Conservation (phyloP, 345 rosid species). For the Bruguiera sexangula region DNA sequence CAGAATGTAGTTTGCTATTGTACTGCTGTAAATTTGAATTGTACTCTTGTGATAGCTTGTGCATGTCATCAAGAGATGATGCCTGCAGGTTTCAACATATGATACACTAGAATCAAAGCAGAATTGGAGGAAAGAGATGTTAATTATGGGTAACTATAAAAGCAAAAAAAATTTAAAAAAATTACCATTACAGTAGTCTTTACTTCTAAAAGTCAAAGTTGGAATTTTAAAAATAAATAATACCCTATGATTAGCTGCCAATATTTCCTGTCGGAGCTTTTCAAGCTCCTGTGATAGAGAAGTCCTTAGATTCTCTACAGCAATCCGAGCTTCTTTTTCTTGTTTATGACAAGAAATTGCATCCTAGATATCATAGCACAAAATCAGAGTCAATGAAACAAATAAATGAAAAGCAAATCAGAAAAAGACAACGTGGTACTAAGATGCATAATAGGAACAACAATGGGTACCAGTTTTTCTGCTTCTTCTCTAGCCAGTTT, state of each 20-base stretch:
- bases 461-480: conserved; percentile 52
- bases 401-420: background rate
- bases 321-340: conserved; percentile 62
- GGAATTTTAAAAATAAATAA: background rate
- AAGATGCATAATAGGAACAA: background rate
- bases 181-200: too few relatives aligned
- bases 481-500: conserved; percentile 56
- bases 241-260: conserved; percentile 72
- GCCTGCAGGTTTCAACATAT: conserved; percentile 42
- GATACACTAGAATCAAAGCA: background rate
- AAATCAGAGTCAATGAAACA: background rate
- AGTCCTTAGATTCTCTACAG: conserved; percentile 54
- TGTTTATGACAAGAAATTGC: conserved; percentile 53
- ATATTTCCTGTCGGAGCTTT: conserved; percentile 60
- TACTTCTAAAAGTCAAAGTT: background rate
- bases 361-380: conserved; percentile 43
- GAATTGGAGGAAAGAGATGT: background rate
- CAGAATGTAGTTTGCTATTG: conserved; percentile 68
- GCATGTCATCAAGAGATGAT: conserved; percentile 58
- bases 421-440: background rate
- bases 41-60: conserved; percentile 80
- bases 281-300: conserved; percentile 65
- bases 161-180: too few relatives aligned
- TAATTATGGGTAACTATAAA: too few relatives aligned
- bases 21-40: conserved; percentile 77